Evolutionary conservation across 108 stramenopile genomes (phyloP).

Genomic region (Nitzschia putrida): DNA sequence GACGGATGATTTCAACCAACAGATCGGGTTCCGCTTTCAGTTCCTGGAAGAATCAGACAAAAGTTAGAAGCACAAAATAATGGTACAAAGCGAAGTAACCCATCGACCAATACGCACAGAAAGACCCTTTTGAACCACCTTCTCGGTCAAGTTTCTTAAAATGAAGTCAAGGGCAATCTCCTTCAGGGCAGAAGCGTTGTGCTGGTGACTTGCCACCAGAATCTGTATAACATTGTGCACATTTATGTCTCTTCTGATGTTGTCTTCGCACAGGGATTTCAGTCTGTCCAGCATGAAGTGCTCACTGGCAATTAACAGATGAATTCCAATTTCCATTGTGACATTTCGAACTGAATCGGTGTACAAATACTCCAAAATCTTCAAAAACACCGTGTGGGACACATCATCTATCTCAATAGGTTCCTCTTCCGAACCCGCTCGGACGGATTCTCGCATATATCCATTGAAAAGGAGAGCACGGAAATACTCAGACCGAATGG

Average conservation of each 20-base stretch:
- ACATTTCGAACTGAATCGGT: conserved; percentile 83
- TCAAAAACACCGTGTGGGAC: conserved; percentile 80
- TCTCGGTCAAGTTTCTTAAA: conserved; percentile 67
- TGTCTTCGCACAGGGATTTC: conserved; percentile 90
- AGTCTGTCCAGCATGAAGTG: conserved; percentile 90
- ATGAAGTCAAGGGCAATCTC: conserved; percentile 90
- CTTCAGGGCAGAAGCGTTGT: conserved; percentile 78
- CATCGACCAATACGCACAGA: conserved; percentile 1
- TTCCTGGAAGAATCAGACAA: conserved; percentile 32
- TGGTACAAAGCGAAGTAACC: not conserved
- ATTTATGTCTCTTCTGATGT: conserved; percentile 76
- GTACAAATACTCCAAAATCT: conserved; percentile 93
- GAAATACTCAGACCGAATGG: conserved; percentile 92
- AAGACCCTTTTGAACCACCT: conserved; percentile 62
- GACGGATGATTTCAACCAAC: conserved; percentile 89
- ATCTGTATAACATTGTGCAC: conserved; percentile 80
- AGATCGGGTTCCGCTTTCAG: conserved; percentile 91
- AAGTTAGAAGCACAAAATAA: not conserved
- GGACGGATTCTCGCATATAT: conserved; percentile 77
- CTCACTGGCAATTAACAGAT: conserved; percentile 90
- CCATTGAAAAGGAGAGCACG: conserved; percentile 88
- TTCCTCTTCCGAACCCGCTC: conserved; percentile 1
- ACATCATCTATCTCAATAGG: conserved; percentile 80
- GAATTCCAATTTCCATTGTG: conserved; percentile 73
- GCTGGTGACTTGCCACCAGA: conserved; percentile 78